phyloP scores from a whole-genome alignment of 148 eudicot species.

The Rhododendron molle region DNA sequence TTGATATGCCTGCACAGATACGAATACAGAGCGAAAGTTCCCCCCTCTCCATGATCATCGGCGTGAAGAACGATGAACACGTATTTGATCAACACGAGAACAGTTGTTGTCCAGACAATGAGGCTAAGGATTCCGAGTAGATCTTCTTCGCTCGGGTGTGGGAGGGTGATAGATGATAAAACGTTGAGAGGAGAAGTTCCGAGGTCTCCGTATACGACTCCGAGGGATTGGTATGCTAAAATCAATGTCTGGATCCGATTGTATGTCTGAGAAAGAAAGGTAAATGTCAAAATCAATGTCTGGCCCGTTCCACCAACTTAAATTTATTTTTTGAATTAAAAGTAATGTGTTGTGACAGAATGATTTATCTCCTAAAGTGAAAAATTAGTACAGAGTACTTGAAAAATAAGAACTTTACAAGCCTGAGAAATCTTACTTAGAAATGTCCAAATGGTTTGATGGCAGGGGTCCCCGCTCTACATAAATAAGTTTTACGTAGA shows the following conservation, averaged over 20 bases:
- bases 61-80: slow-evolving; percentile 14
- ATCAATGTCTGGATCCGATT: not conserved
- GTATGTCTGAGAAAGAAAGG: slow-evolving; percentile 7
- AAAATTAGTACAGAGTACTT: no score
- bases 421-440: no score
- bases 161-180: slow-evolving; percentile 15
- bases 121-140: slow-evolving; percentile 10
- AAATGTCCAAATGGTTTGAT: no score
- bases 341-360: no score
- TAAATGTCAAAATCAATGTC: not conserved
- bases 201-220: slow-evolving; percentile 37
- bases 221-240: slow-evolving; percentile 29
- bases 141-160: slow-evolving; percentile 9
- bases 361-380: no score
- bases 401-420: no score
- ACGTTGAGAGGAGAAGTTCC: slow-evolving; percentile 34
- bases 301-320: no score
- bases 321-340: no score
- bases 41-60: slow-evolving; percentile 15
- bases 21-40: slow-evolving; percentile 13
- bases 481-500: no score
- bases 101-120: slow-evolving; percentile 1
- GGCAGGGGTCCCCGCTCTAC: no score
- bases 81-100: slow-evolving; percentile 7
- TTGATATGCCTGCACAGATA: slow-evolving; percentile 3